A percentile compares a stretch with the other conserved stretches of the same genome.
These are phyloP conservation scores for Globisporangium polare DNA, from an alignment of 352 stramenopile species.

Conservation along the genomic window DNA sequence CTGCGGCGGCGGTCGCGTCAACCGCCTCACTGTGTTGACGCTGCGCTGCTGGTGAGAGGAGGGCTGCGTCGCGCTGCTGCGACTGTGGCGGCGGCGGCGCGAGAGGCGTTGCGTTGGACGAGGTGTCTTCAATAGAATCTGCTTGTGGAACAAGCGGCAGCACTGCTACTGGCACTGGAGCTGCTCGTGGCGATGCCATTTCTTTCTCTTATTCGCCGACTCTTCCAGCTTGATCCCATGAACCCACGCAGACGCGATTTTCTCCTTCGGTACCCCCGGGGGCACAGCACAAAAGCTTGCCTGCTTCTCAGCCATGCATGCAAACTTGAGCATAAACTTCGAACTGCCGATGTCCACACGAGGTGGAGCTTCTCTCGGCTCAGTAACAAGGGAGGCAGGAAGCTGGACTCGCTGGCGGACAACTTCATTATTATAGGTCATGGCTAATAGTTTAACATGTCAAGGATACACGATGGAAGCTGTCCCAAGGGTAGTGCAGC, in stretches of 20 bases:
- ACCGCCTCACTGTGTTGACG: neutral
- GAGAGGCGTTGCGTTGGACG: neutral
- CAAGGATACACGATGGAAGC: too few relatives aligned
- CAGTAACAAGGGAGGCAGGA: too few relatives aligned
- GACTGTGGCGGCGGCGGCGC: neutral
- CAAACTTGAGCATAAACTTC: too few relatives aligned
- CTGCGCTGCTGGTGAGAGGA: neutral
- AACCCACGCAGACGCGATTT: too few relatives aligned
- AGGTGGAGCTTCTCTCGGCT: too few relatives aligned
- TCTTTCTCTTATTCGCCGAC: constrained; percentile 3
- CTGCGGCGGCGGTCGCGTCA: neutral
- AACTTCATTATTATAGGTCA: too few relatives aligned
- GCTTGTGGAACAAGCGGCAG: neutral
- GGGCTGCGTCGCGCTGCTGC: constrained; percentile 1
- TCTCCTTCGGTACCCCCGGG: too few relatives aligned
- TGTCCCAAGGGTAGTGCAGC: too few relatives aligned
- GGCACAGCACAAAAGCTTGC: too few relatives aligned
- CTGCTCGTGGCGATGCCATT: neutral
- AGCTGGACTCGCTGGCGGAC: too few relatives aligned
- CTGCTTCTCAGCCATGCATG: too few relatives aligned
- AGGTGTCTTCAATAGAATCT: neutral
- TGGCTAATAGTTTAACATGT: neutral
- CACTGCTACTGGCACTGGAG: neutral
- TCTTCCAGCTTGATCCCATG: neutral
- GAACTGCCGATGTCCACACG: too few relatives aligned